Evolutionary conservation across 2,329 filamentous ascomycete species (phyloP).

Genomic region (Monilinia laxa): DNA sequence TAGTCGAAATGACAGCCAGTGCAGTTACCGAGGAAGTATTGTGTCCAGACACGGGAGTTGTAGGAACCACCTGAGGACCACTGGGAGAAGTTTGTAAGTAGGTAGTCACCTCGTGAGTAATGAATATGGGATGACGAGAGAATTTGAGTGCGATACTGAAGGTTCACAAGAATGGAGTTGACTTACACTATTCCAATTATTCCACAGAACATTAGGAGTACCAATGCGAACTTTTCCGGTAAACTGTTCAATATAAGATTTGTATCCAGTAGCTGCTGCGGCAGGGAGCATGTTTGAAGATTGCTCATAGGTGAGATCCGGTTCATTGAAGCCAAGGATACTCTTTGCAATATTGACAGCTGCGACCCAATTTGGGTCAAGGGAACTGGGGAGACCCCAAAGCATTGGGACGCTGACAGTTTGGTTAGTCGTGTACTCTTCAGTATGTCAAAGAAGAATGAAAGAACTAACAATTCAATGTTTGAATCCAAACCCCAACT

Average conservation of each 20-base stretch:
- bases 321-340: slow-evolving; percentile 69
- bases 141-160: background rate
- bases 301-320: slow-evolving; percentile 50
- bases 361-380: slow-evolving; percentile 49
- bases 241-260: slow-evolving; percentile 46
- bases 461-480: slow-evolving; percentile 42
- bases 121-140: background rate
- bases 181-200: slow-evolving; percentile 29
- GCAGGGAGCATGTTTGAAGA: slow-evolving; percentile 51
- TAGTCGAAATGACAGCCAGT: slow-evolving; percentile 46
- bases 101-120: background rate
- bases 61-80: slow-evolving; percentile 38
- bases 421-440: background rate
- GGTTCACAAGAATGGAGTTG: background rate
- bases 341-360: slow-evolving; percentile 54
- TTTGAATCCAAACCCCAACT: slow-evolving; percentile 44
- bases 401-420: slow-evolving; percentile 59
- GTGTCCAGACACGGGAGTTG: slow-evolving; percentile 45
- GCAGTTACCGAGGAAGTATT: slow-evolving; percentile 45
- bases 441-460: background rate
- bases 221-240: slow-evolving; percentile 44
- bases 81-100: slow-evolving; percentile 35
- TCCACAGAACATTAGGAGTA: slow-evolving; percentile 45
- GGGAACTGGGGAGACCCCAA: slow-evolving; percentile 51
- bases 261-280: slow-evolving; percentile 44